Percentiles rank a stretch among this genome's conserved stretches.
phyloP scores from a whole-genome alignment of 2,329 filamentous ascomycete species.

The Calonectria pauciramosa region DNA sequence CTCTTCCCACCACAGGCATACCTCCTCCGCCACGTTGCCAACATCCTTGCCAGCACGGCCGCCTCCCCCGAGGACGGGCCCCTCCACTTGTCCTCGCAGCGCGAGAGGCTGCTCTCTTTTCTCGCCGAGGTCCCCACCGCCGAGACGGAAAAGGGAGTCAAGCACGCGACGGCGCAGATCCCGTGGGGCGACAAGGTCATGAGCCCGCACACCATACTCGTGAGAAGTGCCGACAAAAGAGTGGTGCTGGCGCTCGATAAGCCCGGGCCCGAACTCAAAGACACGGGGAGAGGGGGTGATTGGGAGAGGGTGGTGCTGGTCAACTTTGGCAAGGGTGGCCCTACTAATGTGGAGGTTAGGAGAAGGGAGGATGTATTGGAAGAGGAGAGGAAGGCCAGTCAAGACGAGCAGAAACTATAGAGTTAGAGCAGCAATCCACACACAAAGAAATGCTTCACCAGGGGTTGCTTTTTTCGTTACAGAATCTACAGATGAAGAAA shows the following conservation, averaged over 20 bases:
- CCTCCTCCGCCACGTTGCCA: slow-evolving; percentile 72
- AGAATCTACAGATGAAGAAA: background rate
- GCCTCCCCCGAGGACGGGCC: slow-evolving; percentile 44
- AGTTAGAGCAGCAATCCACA: background rate
- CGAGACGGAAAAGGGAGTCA: slow-evolving; percentile 53
- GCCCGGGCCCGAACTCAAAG: slow-evolving; percentile 68
- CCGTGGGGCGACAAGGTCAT: slow-evolving; percentile 74
- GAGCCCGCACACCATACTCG: slow-evolving; percentile 63
- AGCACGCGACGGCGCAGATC: slow-evolving; percentile 60
- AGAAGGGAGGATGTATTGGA: slow-evolving; percentile 62
- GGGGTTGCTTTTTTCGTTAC: background rate
- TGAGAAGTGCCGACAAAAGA: slow-evolving; percentile 60
- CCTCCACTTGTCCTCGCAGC: slow-evolving; percentile 60
- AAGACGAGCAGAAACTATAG: slow-evolving; percentile 46
- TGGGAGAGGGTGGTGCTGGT: slow-evolving; percentile 71
- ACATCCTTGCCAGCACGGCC: slow-evolving; percentile 60
- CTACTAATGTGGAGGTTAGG: slow-evolving; percentile 67
- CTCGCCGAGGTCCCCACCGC: slow-evolving; percentile 60
- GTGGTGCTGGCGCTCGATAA: slow-evolving; percentile 70
- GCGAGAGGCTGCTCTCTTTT: slow-evolving; percentile 67
- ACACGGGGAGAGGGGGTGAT: slow-evolving; percentile 66
- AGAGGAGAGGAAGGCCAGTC: slow-evolving; percentile 56
- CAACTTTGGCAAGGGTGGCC: slow-evolving; percentile 64
- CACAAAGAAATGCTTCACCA: background rate
- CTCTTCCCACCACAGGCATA: slow-evolving; percentile 93